A percentile compares a stretch with the other conserved stretches of the same genome.
Conservation (phyloP, 345 rosid genomes). For the Acer campestre region DNA sequence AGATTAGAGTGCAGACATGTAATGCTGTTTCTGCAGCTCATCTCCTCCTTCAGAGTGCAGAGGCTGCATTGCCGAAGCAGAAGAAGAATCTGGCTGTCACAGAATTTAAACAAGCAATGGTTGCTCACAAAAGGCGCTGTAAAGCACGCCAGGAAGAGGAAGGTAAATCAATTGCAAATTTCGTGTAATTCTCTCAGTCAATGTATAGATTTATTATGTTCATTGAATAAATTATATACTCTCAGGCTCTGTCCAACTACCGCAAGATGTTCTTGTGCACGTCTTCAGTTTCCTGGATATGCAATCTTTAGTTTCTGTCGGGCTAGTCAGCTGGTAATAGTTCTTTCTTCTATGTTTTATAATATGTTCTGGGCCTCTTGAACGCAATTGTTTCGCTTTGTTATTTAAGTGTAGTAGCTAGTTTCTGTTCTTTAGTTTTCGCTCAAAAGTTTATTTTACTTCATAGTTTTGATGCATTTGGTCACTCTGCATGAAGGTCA, state of each 20-base stretch:
- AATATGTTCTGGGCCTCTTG: not conserved
- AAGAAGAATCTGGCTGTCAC: slow-evolving; percentile 64
- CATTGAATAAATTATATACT: not conserved
- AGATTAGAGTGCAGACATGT: slow-evolving; percentile 57
- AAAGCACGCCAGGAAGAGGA: slow-evolving; percentile 48
- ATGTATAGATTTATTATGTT: not conserved
- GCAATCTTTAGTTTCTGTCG: slow-evolving; percentile 56
- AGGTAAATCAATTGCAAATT: slow-evolving; percentile 25
- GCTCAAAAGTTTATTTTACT: not conserved
- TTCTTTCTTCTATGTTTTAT: slow-evolving; percentile 1
- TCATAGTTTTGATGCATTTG: slow-evolving; percentile 12
- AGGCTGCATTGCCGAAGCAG: slow-evolving; percentile 77
- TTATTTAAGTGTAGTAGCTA: not conserved
- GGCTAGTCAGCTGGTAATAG: slow-evolving; percentile 66
- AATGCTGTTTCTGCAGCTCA: slow-evolving; percentile 72
- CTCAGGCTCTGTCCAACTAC: slow-evolving; percentile 61
- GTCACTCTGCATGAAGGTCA: slow-evolving; percentile 52
- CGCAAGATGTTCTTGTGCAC: slow-evolving; percentile 66
- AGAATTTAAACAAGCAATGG: slow-evolving; percentile 78
- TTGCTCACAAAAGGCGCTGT: slow-evolving; percentile 60
- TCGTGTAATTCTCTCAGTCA: not conserved
- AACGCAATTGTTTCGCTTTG: too few relatives aligned
- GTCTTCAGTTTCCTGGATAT: slow-evolving; percentile 72
- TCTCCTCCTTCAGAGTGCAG: slow-evolving; percentile 64
- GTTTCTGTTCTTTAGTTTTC: not conserved